Conservation (phyloP, 1,139 yeast genomes). For the Wickerhamomyces sp. region DNA sequence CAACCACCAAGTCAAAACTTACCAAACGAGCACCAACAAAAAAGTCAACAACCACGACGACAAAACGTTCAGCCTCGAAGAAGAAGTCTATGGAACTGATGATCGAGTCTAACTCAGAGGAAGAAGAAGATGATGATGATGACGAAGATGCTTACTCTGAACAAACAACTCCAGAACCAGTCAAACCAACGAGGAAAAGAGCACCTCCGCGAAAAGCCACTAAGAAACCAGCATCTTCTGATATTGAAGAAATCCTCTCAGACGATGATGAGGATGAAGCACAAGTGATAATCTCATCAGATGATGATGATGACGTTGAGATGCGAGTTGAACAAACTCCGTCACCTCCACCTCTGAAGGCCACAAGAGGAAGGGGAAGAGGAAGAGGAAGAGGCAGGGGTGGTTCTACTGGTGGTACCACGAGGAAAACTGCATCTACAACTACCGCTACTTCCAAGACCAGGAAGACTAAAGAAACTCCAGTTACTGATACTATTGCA, state of each 20-base stretch:
- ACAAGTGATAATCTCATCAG: constrained; percentile 4
- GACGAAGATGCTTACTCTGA: neutral
- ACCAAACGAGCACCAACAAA: neutral
- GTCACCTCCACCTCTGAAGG: constrained; percentile 3
- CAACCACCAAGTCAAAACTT: neutral
- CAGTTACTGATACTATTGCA: constrained; percentile 25
- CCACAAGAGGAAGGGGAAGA: constrained; percentile 3
- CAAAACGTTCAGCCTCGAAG: neutral
- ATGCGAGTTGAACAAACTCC: constrained; percentile 6
- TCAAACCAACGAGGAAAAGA: too few species aligned
- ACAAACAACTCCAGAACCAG: too few species aligned
- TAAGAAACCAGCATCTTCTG: neutral
- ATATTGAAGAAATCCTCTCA: constrained; percentile 3
- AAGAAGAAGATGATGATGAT: constrained; percentile 7
- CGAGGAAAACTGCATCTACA: neutral
- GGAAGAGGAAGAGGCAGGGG: constrained; percentile 5
- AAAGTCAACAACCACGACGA: neutral
- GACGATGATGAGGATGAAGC: constrained; percentile 10
- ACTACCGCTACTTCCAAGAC: neutral
- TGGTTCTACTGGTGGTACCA: constrained; percentile 1
- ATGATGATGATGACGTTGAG: constrained; percentile 8
- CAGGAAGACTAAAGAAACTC: constrained; percentile 16
- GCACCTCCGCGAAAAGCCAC: neutral
- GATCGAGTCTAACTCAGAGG: constrained; percentile 3
- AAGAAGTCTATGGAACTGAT: neutral